phyloP scores from a whole-genome alignment of 192 early-diverging fungal genomes.

The Fimicolochytrium jonesii region DNA sequence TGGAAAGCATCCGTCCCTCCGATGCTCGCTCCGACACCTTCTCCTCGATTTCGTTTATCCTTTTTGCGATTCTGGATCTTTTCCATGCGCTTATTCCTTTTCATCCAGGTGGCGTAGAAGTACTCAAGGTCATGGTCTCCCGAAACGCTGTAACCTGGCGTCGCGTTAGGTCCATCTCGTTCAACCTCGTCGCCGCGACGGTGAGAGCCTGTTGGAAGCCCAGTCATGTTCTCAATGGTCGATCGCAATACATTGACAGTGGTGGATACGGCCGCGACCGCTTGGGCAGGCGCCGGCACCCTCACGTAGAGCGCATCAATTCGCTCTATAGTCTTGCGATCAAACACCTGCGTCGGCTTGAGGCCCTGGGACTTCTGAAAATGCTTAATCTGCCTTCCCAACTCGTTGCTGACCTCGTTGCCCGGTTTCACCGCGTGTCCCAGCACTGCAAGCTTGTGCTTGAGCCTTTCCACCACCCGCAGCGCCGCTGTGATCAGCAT shows the following conservation, averaged over 20 bases:
- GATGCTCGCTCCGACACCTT: too few species aligned
- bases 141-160: too few species aligned
- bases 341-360: slow-evolving; percentile 16
- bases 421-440: slow-evolving; percentile 21
- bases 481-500: slow-evolving; percentile 15
- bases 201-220: slow-evolving; percentile 5
- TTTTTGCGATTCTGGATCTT: slow-evolving; percentile 7
- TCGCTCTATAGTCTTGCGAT: slow-evolving; percentile 7
- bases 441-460: slow-evolving; percentile 12
- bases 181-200: slow-evolving; percentile 1
- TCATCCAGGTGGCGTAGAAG: slow-evolving; percentile 3
- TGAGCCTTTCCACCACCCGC: slow-evolving; percentile 3
- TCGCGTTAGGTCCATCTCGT: slow-evolving; percentile 1
- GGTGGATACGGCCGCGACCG: slow-evolving; percentile 24
- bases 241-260: slow-evolving; percentile 23
- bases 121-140: slow-evolving; percentile 19
- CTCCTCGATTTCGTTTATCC: too few species aligned
- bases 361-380: slow-evolving; percentile 28
- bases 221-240: slow-evolving; percentile 26
- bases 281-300: slow-evolving; percentile 6
- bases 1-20: too few species aligned
- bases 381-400: slow-evolving; percentile 22
- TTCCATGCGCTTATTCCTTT: slow-evolving; percentile 7
- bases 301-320: slow-evolving; percentile 17
- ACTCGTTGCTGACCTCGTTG: neutral